Evolutionary conservation across 495 filamentous ascomycete genomes (phyloP).

Genomic region (Annulohypoxylon stygium): DNA sequence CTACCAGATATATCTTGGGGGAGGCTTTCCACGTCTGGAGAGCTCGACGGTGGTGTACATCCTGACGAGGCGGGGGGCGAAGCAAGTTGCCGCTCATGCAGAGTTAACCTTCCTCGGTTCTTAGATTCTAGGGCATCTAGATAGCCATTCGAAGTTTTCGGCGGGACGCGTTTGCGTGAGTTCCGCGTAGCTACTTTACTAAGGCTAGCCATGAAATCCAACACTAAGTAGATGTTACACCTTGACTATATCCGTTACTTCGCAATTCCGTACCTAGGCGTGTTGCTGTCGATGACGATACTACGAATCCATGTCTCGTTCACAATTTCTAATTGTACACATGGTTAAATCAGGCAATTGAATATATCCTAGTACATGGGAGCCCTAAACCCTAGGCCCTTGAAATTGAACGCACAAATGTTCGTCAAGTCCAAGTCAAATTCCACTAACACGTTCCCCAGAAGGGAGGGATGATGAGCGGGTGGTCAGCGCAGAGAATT

Average conservation of each 20-base stretch:
- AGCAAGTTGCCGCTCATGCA: constrained; percentile 5
- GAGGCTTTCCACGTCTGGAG: not conserved
- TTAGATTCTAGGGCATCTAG: not conserved
- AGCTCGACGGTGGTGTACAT: constrained; percentile 5
- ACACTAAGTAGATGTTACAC: not conserved
- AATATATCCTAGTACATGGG: not conserved
- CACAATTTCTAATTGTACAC: not conserved
- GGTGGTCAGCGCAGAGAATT: not conserved
- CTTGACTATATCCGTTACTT: not conserved
- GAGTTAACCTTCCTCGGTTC: not conserved
- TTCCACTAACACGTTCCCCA: not conserved
- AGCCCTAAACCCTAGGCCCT: not conserved
- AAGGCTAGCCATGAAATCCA: constrained; percentile 3
- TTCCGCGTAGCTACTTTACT: not conserved
- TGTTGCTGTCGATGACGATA: not conserved
- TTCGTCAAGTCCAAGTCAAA: not conserved
- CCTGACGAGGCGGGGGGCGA: constrained; percentile 24
- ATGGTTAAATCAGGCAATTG: not conserved
- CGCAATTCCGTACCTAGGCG: not conserved
- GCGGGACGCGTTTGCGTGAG: not conserved
- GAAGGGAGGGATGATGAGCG: not conserved
- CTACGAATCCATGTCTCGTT: not conserved
- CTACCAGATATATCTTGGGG: not conserved
- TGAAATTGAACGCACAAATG: not conserved
- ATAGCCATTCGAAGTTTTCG: not conserved